phyloP scores from a whole-genome alignment of 257 asterid genomes.

The Hygrophila difformis region DNA sequence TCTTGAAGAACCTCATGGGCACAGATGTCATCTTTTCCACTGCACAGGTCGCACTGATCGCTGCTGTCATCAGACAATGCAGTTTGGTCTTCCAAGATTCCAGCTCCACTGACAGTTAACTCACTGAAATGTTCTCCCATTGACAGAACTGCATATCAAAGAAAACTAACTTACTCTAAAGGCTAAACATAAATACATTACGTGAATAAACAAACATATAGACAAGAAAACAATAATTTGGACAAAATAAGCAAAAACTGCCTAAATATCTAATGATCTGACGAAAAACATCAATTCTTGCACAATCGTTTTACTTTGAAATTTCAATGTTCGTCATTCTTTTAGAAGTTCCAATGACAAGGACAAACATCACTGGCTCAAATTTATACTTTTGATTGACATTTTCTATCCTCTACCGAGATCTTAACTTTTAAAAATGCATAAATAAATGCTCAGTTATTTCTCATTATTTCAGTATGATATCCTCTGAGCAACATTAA shows the following conservation, averaged over 20 bases:
- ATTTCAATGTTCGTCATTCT: neutral
- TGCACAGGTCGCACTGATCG: conserved; percentile 35
- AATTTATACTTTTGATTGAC: no score
- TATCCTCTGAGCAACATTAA: no score
- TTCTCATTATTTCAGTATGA: no score
- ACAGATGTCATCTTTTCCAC: conserved; percentile 59
- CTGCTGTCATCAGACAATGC: conserved; percentile 17
- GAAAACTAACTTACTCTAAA: conserved; percentile 6
- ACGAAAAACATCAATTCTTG: neutral
- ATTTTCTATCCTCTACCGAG: no score
- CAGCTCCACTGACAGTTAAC: conserved; percentile 18
- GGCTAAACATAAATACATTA: no score
- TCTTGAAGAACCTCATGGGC: conserved; percentile 56
- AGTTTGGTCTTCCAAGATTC: conserved; percentile 22
- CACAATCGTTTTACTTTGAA: neutral
- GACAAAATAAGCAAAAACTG: no score
- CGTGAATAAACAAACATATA: no score
- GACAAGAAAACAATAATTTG: neutral
- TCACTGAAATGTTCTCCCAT: conserved; percentile 22
- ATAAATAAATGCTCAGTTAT: no score
- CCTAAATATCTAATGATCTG: neutral
- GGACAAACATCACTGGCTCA: no score
- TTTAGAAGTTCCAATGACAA: neutral
- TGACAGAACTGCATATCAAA: conserved; percentile 17
- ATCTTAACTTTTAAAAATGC: no score